Percentiles rank a stretch among this genome's conserved stretches.
Evolutionary conservation across 2,329 filamentous ascomycete genomes (phyloP).

Genomic region (Fusarium longipes): DNA sequence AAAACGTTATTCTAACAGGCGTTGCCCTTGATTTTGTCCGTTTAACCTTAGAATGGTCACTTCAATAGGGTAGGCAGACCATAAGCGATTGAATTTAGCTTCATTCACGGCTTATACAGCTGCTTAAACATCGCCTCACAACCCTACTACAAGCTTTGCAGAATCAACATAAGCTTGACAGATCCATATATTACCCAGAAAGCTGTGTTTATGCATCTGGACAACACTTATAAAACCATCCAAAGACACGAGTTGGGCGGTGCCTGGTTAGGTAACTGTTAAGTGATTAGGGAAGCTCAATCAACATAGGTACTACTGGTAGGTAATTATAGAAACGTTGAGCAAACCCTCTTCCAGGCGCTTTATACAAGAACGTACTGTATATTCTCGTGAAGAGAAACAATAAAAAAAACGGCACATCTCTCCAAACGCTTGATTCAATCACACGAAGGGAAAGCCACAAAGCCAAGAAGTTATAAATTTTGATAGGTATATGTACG

Average conservation of each 20-base stretch:
- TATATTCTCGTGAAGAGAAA: too few relatives aligned
- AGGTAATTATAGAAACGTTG: too few relatives aligned
- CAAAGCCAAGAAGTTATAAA: neutral
- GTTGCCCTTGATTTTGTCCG: neutral
- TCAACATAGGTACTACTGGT: too few relatives aligned
- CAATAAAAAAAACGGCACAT: too few relatives aligned
- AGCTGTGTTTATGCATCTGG: neutral
- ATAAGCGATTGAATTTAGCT: neutral
- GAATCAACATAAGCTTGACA: neutral
- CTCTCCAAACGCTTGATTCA: neutral
- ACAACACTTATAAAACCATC: neutral
- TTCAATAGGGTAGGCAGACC: slow-evolving; percentile 13
- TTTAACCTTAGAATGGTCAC: neutral
- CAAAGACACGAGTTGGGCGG: neutral
- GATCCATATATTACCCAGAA: too few relatives aligned
- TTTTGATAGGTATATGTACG: neutral
- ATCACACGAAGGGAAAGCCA: too few relatives aligned
- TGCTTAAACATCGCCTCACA: slow-evolving; percentile 4
- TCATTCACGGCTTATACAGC: slow-evolving; percentile 10
- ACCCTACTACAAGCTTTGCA: neutral
- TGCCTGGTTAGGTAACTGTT: too few relatives aligned
- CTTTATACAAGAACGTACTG: too few relatives aligned
- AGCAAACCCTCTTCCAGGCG: too few relatives aligned
- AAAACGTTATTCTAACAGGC: too few relatives aligned
- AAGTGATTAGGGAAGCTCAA: too few relatives aligned